Evolutionary conservation across 2,329 filamentous ascomycete species (phyloP).

Genomic region (Penicillium palitans): DNA sequence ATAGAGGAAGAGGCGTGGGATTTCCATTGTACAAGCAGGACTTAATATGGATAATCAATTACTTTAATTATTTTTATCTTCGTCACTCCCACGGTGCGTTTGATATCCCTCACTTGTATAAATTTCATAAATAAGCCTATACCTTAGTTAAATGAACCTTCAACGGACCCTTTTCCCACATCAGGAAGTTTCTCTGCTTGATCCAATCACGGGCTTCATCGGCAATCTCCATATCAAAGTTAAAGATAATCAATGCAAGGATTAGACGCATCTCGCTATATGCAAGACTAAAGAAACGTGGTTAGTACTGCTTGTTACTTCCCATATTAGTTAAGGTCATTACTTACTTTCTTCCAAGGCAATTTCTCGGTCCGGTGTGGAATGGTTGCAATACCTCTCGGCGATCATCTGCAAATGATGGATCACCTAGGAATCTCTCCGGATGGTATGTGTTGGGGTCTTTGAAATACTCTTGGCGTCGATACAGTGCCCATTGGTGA

Average conservation of each 20-base stretch:
- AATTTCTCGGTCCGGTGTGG: constrained; percentile 51
- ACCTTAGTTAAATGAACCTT: constrained; percentile 30
- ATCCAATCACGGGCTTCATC: constrained; percentile 31
- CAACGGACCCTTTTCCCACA: no score
- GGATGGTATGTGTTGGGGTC: no score
- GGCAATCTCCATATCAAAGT: constrained; percentile 48
- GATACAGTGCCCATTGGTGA: no score
- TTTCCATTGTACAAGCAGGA: constrained; percentile 12
- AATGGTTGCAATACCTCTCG: constrained; percentile 52
- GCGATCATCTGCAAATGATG: constrained; percentile 34
- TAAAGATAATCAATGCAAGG: constrained; percentile 50
- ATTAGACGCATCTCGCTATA: constrained; percentile 55
- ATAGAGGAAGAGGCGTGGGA: not conserved
- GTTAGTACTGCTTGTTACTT: not conserved
- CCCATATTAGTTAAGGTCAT: no score
- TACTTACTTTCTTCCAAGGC: constrained; percentile 53
- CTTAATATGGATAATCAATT: constrained; percentile 9
- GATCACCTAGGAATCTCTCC: no score
- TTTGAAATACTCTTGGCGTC: no score
- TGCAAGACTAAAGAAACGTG: constrained; percentile 42
- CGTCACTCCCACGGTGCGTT: not conserved
- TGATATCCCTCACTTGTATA: no score
- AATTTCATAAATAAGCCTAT: not conserved
- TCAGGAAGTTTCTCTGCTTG: no score
- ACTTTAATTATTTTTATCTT: not conserved